These are phyloP conservation scores for Solanum tacnaense DNA, from an alignment of 257 asterid genomes.

Conservation along the genomic window DNA sequence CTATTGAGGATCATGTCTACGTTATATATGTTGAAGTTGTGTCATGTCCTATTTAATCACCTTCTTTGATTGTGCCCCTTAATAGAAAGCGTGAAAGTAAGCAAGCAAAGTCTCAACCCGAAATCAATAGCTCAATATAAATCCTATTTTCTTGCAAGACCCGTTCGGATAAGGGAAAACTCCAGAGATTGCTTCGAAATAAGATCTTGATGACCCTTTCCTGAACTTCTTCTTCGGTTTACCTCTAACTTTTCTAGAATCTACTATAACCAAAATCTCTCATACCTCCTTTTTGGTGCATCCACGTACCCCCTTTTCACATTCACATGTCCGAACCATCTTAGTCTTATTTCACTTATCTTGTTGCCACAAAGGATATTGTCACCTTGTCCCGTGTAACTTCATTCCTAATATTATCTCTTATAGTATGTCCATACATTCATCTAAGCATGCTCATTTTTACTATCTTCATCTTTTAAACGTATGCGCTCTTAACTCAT, in stretches of 20 bases:
- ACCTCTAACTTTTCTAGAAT: background rate
- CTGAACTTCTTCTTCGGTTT: too few relatives aligned
- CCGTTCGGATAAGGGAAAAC: too few relatives aligned
- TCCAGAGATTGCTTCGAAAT: too few relatives aligned
- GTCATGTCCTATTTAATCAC: background rate
- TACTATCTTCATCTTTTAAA: background rate
- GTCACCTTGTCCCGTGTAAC: background rate
- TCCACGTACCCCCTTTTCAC: background rate
- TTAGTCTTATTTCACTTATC: background rate
- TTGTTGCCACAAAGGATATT: background rate
- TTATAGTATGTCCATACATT: background rate
- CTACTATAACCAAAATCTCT: background rate
- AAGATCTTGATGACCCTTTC: too few relatives aligned
- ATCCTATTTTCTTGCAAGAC: too few relatives aligned
- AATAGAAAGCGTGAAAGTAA: too few relatives aligned
- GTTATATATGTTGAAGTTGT: background rate
- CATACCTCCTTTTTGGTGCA: background rate
- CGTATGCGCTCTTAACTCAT: background rate
- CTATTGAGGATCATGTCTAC: background rate
- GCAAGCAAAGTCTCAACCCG: too few relatives aligned
- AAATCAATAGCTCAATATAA: too few relatives aligned
- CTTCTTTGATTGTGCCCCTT: background rate
- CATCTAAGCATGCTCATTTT: background rate
- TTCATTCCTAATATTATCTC: background rate
- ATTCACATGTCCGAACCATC: background rate